Evolutionary conservation across 192 early-diverging fungal species (phyloP), one percentile per base, ranked within the genome.

Genomic region (Coemansia asiatica): DNA sequence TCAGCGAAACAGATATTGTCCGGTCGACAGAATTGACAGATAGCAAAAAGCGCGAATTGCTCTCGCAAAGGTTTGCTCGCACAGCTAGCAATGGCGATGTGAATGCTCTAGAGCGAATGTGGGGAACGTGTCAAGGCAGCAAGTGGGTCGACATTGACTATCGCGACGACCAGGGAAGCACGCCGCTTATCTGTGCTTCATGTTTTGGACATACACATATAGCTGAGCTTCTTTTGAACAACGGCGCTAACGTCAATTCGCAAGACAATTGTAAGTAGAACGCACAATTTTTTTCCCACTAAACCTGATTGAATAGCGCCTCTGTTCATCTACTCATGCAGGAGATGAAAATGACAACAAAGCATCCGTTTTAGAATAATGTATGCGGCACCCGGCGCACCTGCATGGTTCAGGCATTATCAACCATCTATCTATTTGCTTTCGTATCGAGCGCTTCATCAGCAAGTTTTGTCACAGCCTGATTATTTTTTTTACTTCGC

Each of bases 121-220:
- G 91, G 62, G 79, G 82, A 22, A 77, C 83, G 49, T 82, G 79
- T 36, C 67, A 75, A 60, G 73, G 82, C 48, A 57, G 35, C n/a
- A 64, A 85, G 58, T 88, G 81, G 78, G 83, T 93, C 50, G 88
- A 90, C 69, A 77, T 95, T 18, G 85, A 98, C 72, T 85, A 82
- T 13, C 84, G 85, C 31, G 95, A 98, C 73, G 90, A 91, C 55
- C 91, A 93, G 64, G 95, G 94, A 23, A 90, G 86, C 31, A 93
- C 90, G 6, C 89, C 92, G 12, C 83, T 98, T 47, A 92, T 94
- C 53, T 95, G 93, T 66, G 90, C 94, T 2, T 85, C 90, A 31
- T 94, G 92, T 61, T 95, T 96, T 85, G 94, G 92, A 36, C 87
- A 94, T 60, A 70, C 82, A 5, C 84, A 89, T 48, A 84, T 95